Evolutionary conservation across 2,329 filamentous ascomycete genomes (phyloP).

Genomic region (Claviceps arundinis): DNA sequence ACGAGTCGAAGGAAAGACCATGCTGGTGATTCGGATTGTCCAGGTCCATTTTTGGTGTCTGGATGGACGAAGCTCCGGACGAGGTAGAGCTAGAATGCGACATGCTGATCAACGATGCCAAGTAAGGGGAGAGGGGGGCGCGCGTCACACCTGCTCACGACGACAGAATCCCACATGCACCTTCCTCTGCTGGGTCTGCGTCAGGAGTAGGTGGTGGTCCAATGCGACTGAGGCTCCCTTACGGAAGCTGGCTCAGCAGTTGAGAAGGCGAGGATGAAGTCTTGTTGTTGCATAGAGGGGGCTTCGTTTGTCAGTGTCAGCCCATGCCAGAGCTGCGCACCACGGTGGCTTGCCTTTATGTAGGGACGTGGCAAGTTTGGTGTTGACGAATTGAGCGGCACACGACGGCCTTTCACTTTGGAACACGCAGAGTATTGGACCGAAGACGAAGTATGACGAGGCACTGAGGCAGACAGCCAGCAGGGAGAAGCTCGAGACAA

Average conservation of each 20-base stretch:
- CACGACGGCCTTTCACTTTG: not conserved
- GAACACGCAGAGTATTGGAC: not conserved
- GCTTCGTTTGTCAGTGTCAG: constrained; percentile 8
- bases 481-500: not conserved
- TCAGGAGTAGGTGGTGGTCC: constrained; percentile 4
- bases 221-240: constrained; percentile 1
- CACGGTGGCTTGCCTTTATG: not conserved
- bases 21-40: constrained; percentile 13
- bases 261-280: constrained; percentile 8
- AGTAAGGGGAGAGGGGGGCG: not conserved
- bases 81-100: constrained; percentile 16
- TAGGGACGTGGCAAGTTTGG: not conserved
- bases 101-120: constrained; percentile 10
- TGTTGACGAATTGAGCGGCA: not conserved
- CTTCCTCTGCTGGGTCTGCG: constrained; percentile 5
- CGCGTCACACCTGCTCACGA: not conserved
- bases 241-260: constrained; percentile 7
- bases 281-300: constrained; percentile 15
- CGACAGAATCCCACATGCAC: constrained; percentile 4
- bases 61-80: constrained; percentile 8
- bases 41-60: constrained; percentile 16
- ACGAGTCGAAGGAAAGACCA: constrained; percentile 16
- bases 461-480: not conserved
- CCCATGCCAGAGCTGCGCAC: constrained; percentile 4
- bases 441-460: not conserved